Base-by-base conservation (phyloP, 164 flowering plant genomes). In the Aristolochia californica region DNA sequence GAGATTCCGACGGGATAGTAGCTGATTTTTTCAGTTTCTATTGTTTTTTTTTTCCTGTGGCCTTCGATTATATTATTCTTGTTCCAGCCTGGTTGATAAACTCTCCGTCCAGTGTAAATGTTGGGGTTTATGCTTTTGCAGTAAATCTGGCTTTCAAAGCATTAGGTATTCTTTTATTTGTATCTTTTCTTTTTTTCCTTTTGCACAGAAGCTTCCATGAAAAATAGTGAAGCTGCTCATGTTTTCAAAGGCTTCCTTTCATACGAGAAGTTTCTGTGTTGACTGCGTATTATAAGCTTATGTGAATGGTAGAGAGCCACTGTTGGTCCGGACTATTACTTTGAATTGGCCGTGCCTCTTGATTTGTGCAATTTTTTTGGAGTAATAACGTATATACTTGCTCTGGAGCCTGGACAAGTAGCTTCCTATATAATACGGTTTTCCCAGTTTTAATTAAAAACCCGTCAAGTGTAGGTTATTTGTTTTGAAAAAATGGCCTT, bases 1-100 rank as follows among this genome's bases (percentile, higher is more conserved):
- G 81, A 83, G 84, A 79, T 74, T 67, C 38, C 85, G 77, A 74
- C 72, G 74, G 17, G 63, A 75, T 67, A 77, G 71, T 43, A 49
- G 47, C 44, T 49, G 40, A 47, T 43, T 18, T 24, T 52, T 34
- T 7, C 40, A 2, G 25, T 20, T 27, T 55, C 27, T 30, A 28
- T n/a, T 23, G n/a, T 47, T 11, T 20, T 45, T 11, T 20, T 45
- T 28, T 34, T 34, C 40, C 40, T 34, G 40, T 34, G 1, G 40
- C 40, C 40, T 2, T 34, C 40, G 40, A 34, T 34, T 34, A 34
- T 34, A 34, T 34, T 34, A 34, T 34, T 34, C 40, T 34, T 34
- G 40, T 34, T 34, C 40, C 40, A 34, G 40, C 40, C 40, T 67
- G 70, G 72, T 52, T 48, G 55, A 45, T 43, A 57, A 62, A 49